Conservation (phyloP, 352 stramenopile genomes). For the Phytophthora gonapodyides region DNA sequence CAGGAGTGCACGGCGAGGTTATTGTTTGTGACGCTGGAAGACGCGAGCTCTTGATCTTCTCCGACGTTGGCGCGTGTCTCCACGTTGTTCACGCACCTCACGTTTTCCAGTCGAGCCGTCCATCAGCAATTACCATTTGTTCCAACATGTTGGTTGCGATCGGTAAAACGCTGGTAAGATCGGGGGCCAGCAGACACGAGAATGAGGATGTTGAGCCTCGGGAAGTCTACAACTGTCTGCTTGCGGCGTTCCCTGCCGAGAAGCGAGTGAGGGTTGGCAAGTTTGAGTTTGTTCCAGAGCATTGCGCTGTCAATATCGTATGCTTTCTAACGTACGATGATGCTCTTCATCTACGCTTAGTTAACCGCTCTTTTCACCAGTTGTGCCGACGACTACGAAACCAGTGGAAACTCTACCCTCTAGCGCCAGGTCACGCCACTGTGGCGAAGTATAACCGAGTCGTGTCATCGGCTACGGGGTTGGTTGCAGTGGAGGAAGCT, state of each 20-base stretch:
- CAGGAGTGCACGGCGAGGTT: slow-evolving; percentile 41
- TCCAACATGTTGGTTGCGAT: slow-evolving; percentile 25
- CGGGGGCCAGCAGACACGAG: background rate
- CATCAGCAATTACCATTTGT: slow-evolving; percentile 32
- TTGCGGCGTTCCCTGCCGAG: slow-evolving; percentile 34
- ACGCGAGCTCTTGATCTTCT: slow-evolving; percentile 48
- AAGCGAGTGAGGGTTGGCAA: slow-evolving; percentile 33
- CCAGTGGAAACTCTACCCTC: slow-evolving; percentile 54
- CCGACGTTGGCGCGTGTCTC: slow-evolving; percentile 43
- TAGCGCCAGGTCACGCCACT: slow-evolving; percentile 36
- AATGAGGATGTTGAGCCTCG: background rate
- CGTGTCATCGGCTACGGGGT: slow-evolving; percentile 43
- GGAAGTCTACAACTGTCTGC: slow-evolving; percentile 2
- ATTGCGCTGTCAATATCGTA: slow-evolving; percentile 30
- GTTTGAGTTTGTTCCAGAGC: slow-evolving; percentile 34
- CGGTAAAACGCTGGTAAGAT: background rate
- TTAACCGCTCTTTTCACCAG: slow-evolving; percentile 44
- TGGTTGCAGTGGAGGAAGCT: slow-evolving; percentile 48
- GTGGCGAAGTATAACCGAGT: slow-evolving; percentile 44
- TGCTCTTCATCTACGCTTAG: slow-evolving; percentile 45
- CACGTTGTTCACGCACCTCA: slow-evolving; percentile 25
- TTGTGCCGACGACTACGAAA: slow-evolving; percentile 48
- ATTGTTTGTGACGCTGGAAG: slow-evolving; percentile 48
- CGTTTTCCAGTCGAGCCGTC: slow-evolving; percentile 11
- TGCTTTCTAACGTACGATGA: slow-evolving; percentile 58